Conservation (phyloP, 176 grass and related monocot genomes). For the Rhipidocladum racemiflorum region DNA sequence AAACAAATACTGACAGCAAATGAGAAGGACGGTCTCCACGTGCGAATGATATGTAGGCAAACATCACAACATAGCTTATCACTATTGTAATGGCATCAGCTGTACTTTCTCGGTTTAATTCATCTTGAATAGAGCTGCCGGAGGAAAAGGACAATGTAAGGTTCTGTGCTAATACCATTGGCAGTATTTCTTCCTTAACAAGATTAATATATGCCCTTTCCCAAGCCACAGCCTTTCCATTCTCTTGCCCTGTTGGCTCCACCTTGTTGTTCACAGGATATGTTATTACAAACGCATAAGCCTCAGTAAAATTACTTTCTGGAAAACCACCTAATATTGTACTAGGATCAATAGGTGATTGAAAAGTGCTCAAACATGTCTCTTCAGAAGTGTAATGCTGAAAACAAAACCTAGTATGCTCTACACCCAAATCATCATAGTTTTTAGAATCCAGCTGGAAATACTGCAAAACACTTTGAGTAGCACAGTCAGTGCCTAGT, state of each 20-base stretch:
- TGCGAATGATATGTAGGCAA: slow-evolving; percentile 89
- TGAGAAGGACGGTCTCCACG: slow-evolving; percentile 65
- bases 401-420: slow-evolving; percentile 89
- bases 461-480: slow-evolving; percentile 99
- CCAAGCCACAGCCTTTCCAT: slow-evolving; percentile 82
- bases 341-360: slow-evolving; percentile 86
- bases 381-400: slow-evolving; percentile 92
- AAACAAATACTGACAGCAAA: slow-evolving; percentile 68
- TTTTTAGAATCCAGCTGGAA: slow-evolving; percentile 91
- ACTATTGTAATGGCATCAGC: slow-evolving; percentile 88
- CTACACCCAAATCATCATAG: slow-evolving; percentile 57
- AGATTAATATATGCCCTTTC: slow-evolving; percentile 87
- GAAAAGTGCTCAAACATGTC: slow-evolving; percentile 83
- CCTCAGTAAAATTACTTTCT: slow-evolving; percentile 83
- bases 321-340: slow-evolving; percentile 84
- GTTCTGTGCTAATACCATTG: slow-evolving; percentile 77
- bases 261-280: slow-evolving; percentile 97
- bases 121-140: slow-evolving; percentile 89
- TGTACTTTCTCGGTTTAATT: slow-evolving; percentile 89
- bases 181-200: slow-evolving; percentile 85
- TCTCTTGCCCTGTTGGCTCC: slow-evolving; percentile 64
- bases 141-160: slow-evolving; percentile 91
- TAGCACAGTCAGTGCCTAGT: slow-evolving; percentile 81
- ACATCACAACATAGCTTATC: slow-evolving; percentile 98
- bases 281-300: slow-evolving; percentile 84